Percentiles rank a stretch among this genome's conserved stretches.
phyloP scores from a whole-genome alignment of 176 grass and related monocot genomes.

The Oryza meyeriana region DNA sequence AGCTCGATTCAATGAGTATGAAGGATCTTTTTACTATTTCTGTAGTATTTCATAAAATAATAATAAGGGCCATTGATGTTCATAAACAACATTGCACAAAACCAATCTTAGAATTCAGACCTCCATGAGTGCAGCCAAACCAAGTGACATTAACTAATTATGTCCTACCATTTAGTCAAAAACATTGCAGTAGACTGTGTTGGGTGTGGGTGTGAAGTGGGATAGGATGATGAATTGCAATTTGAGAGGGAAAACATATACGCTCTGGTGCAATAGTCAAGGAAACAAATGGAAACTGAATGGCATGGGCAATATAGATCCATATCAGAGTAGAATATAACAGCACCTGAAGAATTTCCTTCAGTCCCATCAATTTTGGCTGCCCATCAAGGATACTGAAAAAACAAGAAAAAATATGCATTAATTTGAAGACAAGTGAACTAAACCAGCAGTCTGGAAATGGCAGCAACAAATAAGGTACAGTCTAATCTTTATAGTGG shows the following conservation, averaged over 20 bases:
- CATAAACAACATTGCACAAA: neutral
- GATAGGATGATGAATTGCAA: neutral
- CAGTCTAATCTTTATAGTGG: neutral
- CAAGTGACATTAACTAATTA: neutral
- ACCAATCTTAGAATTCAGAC: neutral
- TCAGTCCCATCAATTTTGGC: slow-evolving; percentile 94
- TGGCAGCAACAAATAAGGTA: neutral
- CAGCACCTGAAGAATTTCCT: slow-evolving; percentile 90
- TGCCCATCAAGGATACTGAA: slow-evolving; percentile 92
- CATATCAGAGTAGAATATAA: neutral
- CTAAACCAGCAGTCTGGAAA: neutral
- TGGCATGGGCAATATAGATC: neutral
- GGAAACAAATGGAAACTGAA: neutral
- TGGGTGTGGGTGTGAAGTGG: neutral
- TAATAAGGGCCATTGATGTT: neutral
- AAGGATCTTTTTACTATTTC: neutral
- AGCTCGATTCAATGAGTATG: slow-evolving; percentile 11
- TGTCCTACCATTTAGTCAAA: neutral
- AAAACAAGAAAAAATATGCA: slow-evolving; percentile 37
- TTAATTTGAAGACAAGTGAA: slow-evolving; percentile 26
- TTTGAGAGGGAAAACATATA: slow-evolving; percentile 9
- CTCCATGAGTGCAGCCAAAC: neutral
- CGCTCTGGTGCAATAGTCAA: neutral
- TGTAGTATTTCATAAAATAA: neutral
- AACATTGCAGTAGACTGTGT: neutral